Evolutionary conservation across 1,139 yeast species (phyloP), one percentile per base, ranked within the genome.

Genomic region (Lodderomyces parapsilosis): DNA sequence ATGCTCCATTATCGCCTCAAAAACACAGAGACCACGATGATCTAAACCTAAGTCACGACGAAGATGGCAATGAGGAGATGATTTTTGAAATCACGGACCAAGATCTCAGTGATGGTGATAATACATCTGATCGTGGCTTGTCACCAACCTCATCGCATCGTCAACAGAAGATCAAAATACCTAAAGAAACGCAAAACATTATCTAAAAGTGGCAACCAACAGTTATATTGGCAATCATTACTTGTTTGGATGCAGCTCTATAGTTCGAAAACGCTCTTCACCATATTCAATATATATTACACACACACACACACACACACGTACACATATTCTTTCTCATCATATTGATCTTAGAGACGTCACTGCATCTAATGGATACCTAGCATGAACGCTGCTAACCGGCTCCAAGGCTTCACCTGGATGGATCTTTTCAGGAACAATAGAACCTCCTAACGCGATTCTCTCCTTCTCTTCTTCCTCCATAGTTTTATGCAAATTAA

Each of bases 401-500:
- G 33, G 33, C 11, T 14, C 33, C 33, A 30, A 30, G 2, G 33
- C 33, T 30, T 30, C 33, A 30, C 33, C 33, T 30, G 19, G 33
- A n/a, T n/a, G 14, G 33, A 30, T 30, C 19, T 15, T 30, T 30
- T 30, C 33, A 17, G 33, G 33, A 15, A 30, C 33, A 30, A 30
- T n/a, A 14, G 33, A 30, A 3, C 33, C 33, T 3, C 33, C 38
- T 30, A 43, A 38, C 10, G 33, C 45, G 50, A 64, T 68, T 55
- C 66, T 63, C 47, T 54, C 33, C 24, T 55, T 41, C 49, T 68
- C 60, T 56, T 75, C 80, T 38, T 55, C 48, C 48, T 66, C 81
- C 82, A 80, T 80, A 33, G 63, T 68, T 41, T 64, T 58, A 53
- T 79, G 80, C 55, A 80, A 70, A 57, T 77, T 69, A 66, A 81